Evolutionary conservation across 208 protist genomes (phyloP).

Genomic region (Acanthamoeba rhysodes): DNA sequence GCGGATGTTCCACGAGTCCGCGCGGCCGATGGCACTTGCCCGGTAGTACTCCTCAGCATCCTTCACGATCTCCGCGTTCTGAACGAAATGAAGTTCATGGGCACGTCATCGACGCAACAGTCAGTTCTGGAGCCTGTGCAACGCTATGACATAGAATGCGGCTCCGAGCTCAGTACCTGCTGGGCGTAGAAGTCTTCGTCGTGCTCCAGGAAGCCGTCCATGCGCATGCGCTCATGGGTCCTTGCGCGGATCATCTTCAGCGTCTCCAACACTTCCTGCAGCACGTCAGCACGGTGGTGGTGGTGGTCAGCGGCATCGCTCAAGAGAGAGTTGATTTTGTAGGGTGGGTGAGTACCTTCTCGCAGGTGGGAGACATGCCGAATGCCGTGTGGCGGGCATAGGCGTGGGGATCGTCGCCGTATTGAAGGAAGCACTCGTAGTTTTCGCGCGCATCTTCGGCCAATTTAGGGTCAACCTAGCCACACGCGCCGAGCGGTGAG

Average conservation of each 20-base stretch:
- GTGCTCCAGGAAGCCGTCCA: background rate
- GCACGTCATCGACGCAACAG: background rate
- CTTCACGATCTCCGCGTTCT: conserved; percentile 70
- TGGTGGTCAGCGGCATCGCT: background rate
- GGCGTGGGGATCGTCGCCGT: conserved; percentile 65
- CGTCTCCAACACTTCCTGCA: conserved; percentile 5
- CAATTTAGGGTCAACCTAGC: background rate
- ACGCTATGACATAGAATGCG: background rate
- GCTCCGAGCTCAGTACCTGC: background rate
- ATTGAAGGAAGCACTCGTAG: conserved; percentile 60
- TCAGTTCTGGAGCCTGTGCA: background rate
- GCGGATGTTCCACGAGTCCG: conserved; percentile 68
- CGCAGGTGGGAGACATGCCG: conserved; percentile 55
- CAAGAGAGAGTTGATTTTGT: background rate
- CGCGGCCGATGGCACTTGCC: background rate
- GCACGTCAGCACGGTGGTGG: background rate
- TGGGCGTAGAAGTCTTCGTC: conserved; percentile 63
- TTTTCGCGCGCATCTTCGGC: conserved; percentile 2
- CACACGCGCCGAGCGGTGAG: background rate
- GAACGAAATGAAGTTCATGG: background rate
- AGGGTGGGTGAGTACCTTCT: background rate
- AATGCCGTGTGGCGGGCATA: conserved; percentile 43
- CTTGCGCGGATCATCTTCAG: conserved; percentile 14
- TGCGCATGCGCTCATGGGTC: background rate
- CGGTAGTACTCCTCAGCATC: conserved; percentile 72